phyloP scores from a whole-genome alignment of 129 eudicot genomes.

The Dittrichia graveolens region DNA sequence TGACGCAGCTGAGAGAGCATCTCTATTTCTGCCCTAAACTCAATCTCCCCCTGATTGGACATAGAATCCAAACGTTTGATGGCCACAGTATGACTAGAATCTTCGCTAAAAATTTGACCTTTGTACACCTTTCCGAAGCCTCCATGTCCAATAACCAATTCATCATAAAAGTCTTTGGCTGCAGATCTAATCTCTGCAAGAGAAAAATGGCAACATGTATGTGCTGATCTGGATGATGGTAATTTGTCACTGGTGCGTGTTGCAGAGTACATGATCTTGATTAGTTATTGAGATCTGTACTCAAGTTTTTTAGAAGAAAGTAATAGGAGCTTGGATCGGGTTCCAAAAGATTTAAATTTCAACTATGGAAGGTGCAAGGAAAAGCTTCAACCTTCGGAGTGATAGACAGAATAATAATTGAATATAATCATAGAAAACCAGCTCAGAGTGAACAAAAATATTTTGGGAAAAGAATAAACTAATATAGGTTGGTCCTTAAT shows the following conservation, averaged over 20 bases:
- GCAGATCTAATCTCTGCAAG: slow-evolving; percentile 35
- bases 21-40: slow-evolving; percentile 14
- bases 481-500: no score
- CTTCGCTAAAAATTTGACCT: slow-evolving; percentile 3
- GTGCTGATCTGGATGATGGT: neutral
- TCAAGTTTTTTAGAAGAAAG: neutral
- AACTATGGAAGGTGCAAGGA: neutral
- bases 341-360: neutral
- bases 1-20: slow-evolving; percentile 15
- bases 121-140: slow-evolving; percentile 39
- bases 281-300: neutral
- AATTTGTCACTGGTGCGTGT: neutral
- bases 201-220: slow-evolving; percentile 28
- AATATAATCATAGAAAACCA: no score
- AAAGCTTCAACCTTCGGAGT: neutral
- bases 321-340: no score
- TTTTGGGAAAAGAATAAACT: no score
- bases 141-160: slow-evolving; percentile 36
- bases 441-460: no score
- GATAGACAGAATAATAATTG: neutral
- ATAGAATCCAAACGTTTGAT: slow-evolving; percentile 25
- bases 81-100: slow-evolving; percentile 14
- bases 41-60: slow-evolving; percentile 22
- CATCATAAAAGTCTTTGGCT: slow-evolving; percentile 33
- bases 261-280: neutral